Base-by-base conservation (phyloP, 2,329 filamentous ascomycete species). In the Amauroascus niger region DNA sequence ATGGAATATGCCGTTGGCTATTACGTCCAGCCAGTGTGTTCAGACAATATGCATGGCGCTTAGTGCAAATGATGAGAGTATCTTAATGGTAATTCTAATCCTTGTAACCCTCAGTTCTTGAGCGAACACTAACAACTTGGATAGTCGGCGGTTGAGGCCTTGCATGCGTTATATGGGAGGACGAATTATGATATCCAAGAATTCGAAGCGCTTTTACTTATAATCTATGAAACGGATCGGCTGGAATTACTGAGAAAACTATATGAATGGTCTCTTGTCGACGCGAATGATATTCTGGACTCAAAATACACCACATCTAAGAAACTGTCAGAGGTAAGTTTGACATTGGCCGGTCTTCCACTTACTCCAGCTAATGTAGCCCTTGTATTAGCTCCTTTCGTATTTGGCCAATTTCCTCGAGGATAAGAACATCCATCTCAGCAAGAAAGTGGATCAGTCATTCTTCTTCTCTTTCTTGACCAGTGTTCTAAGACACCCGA, bases 281-380 rank as follows among this genome's bases (percentile, higher is more conserved):
- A 89, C 59, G 80, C 88, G 2, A 80, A 87, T 55, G 85, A 95
- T 61, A 82, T 95, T 55, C 87, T 96, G 60, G 88, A 95, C 63
- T 84, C 89, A 64, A 94, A 89, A 66, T 97, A 98, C 67, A 82
- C 88, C 53, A 82, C 96, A 61, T 83, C 87, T 39, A 97, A 97
- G 73, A 96, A 95, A 69, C 81, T 97, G 45, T 89, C 90, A 1
- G 93, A 98, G 79, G 87, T 89, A 76, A 60, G 72, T 3, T 7
- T 45, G n/a, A 6, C 2, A 45, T 13, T 45, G 20, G 3, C n/a
- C 4, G 3, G 35, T n/a, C 40, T 41, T 41, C 9, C 41, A 14
- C 16, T 14, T 50, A 7, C 47, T 35, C 37, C 32, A 30, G 35
- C 37, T 18, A 30, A 48, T 51, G 26, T 30, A 30, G 26, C 37